Evolutionary conservation across 441 rosid species (phyloP), one percentile per base, ranked within the genome.

Genomic region (Cnidoscolus chayamansa): DNA sequence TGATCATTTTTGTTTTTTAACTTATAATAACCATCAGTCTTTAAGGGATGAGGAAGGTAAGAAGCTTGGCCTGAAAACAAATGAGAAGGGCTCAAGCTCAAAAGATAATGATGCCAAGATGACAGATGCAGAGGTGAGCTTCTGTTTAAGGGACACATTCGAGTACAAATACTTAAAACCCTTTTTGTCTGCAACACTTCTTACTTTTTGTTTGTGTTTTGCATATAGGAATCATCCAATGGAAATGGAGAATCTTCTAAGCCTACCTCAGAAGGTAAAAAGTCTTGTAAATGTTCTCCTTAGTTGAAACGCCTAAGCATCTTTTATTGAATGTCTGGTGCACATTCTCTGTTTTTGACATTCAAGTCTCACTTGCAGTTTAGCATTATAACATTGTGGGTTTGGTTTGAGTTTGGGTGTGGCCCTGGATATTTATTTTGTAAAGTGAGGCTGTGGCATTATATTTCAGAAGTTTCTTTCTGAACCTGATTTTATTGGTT

Each of bases 21-120:
- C 53, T 53, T 30, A 63, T n/a, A 65, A 54, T 37, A 20, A 69
- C 59, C 69, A 70, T 15, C 85, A 93, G 97, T 73, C 82, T 78
- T 86, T 93, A 71, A 89, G 97, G 83, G 91, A 93, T 56, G 94
- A 91, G 70, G 97, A 93, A 76, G 94, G 96, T 62, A 88, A 89
- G 81, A 91, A 87, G 84, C 88, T 85, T 74, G 98, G 97, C 78
- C 79, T 93, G 73, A 87, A 86, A 74, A 68, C 77, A 49, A 77
- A 77, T 10, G 86, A 88, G 84, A 84, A 87, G 78, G 82, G 76
- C 72, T 80, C 91, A 49, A 73, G 75, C 78, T 78, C 91, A 40
- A 88, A 90, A 67, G 94, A 85, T 69, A 75, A 63, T 35, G 94
- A 91, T 71, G 85, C 82, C 70, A 96, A 90, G 82, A 89, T 90